Evolutionary conservation across 2,329 filamentous ascomycete species (phyloP), one percentile per base, ranked within the genome.

Genomic region (Xylaria digitata): DNA sequence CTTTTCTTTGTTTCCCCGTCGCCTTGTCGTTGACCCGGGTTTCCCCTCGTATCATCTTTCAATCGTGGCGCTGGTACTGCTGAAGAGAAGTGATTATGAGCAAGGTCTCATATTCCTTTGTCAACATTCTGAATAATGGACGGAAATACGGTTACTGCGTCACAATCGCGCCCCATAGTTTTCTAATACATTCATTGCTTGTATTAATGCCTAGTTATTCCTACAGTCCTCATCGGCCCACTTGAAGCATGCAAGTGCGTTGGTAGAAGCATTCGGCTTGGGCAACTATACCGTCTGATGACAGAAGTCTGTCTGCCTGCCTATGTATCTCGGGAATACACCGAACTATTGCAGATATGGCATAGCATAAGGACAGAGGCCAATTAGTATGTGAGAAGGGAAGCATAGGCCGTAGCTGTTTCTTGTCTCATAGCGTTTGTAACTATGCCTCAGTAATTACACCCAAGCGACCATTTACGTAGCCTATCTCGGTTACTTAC

Each of bases 391-490:
- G 30, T 26, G 23, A 63, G 42, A 48, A 42, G 48, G 46, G n/a
- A 42, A 53, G 23, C n/a, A 59, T 57, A 59, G 66, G 8, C 60
- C 32, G 19, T 62, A 43, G 34, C 26, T 59, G 34, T 56, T 62
- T 61, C 64, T 64, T 70, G 68, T 70, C 61, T 69, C 66, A 61
- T 66, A 55, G 66, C 63, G 68, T 70, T 70, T 70, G 66, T 48
- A 60, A 54, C 32, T 43, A 23, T 17, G n/a, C 32, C 59, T 43
- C 58, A 42, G 17, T 34, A 13, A 65, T 45, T 15, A 42, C 32
- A 42, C 42, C 13, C 30, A 42, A 45, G 30, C 34, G 26, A 46
- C 21, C 19, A 45, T 43, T 32, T 43, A 15, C 52, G n/a, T 26
- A 43, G 32, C 8, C 26, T 9, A 34, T 42, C 26, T 32, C 43